Percentiles rank a stretch among this genome's conserved stretches.
Evolutionary conservation across 371 early-diverging fungal species (phyloP).

Genomic region (Mucor indicus): DNA sequence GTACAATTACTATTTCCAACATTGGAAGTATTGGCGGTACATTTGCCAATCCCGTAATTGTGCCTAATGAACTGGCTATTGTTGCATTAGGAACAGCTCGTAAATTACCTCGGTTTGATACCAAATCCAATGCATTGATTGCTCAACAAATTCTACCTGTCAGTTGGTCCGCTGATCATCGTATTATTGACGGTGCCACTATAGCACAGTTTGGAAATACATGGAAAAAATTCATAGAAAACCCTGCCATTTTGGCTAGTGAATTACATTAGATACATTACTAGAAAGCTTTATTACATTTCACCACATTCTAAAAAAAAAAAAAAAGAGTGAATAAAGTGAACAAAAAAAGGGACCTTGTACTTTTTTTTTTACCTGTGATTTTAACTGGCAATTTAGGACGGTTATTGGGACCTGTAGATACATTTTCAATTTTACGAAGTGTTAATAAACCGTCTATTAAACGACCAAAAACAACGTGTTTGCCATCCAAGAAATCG

Average conservation of each 20-base stretch:
- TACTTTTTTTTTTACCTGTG: conserved; percentile 51
- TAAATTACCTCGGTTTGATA: conserved; percentile 76
- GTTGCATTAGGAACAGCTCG: conserved; percentile 84
- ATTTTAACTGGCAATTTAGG: conserved; percentile 90
- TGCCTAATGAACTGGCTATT: conserved; percentile 81
- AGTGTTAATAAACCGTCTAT: conserved; percentile 87
- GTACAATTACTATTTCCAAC: conserved; percentile 91
- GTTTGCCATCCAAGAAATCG: conserved; percentile 91
- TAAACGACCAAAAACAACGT: conserved; percentile 88
- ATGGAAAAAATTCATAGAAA: conserved; percentile 85
- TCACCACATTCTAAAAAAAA: conserved; percentile 21
- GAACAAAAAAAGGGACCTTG: background rate
- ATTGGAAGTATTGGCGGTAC: conserved; percentile 93
- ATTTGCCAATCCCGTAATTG: conserved; percentile 82
- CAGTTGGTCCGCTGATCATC: conserved; percentile 95
- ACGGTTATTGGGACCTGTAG: conserved; percentile 85
- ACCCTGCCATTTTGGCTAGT: conserved; percentile 59
- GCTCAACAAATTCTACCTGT: conserved; percentile 68
- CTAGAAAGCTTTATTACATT: conserved; percentile 23
- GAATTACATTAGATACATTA: conserved; percentile 46
- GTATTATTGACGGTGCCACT: conserved; percentile 94
- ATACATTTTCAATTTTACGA: conserved; percentile 90
- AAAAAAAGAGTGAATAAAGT: background rate
- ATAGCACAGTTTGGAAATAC: conserved; percentile 82
- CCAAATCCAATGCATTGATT: conserved; percentile 57